These are phyloP conservation scores for Cucurbitaria berberidis DNA, from an alignment of 2,329 filamentous ascomycete species.

Conservation along the genomic window DNA sequence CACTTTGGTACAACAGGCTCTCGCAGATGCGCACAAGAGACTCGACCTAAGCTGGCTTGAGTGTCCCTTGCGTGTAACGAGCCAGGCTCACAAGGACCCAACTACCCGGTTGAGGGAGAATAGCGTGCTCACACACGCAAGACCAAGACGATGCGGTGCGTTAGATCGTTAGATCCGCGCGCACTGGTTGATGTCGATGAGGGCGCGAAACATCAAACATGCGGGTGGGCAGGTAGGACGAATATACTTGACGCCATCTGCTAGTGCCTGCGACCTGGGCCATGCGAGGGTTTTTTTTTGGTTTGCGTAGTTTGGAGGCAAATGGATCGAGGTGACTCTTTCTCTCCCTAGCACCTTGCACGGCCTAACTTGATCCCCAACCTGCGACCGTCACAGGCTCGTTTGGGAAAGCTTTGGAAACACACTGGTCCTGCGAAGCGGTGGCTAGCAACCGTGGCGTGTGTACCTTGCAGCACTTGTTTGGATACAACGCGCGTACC, in stretches of 20 bases:
- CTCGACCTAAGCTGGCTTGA: constrained; percentile 5
- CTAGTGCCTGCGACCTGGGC: background rate
- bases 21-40: constrained; percentile 8
- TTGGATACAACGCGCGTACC: constrained; percentile 20
- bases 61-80: constrained; percentile 27
- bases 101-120: constrained; percentile 26
- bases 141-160: constrained; percentile 18
- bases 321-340: background rate
- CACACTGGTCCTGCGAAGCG: constrained; percentile 17
- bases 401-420: constrained; percentile 1
- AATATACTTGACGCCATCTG: background rate
- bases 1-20: constrained; percentile 11
- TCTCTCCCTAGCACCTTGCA: background rate
- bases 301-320: too few species aligned
- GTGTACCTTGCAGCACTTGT: constrained; percentile 31
- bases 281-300: background rate
- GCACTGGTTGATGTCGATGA: too few species aligned
- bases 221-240: background rate
- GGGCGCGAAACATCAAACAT: background rate
- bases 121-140: constrained; percentile 27
- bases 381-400: background rate
- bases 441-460: constrained; percentile 27
- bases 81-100: constrained; percentile 19
- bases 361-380: background rate
- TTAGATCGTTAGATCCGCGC: too few species aligned